Percentiles rank a stretch among this genome's conserved stretches.
phyloP scores from a whole-genome alignment of 176 grass and related monocot species.

The Triticum turgidum region DNA sequence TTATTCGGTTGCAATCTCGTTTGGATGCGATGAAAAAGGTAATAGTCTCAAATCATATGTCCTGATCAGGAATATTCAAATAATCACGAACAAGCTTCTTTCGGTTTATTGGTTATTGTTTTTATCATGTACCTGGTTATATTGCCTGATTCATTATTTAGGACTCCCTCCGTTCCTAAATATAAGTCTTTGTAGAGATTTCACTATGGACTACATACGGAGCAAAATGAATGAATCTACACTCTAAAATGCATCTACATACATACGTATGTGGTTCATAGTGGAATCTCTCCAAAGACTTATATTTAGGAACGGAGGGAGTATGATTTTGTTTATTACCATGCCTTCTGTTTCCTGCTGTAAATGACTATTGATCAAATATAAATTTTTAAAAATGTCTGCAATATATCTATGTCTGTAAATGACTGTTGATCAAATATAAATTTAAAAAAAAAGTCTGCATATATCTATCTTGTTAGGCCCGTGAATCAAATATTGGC shows the following conservation, averaged over 20 bases:
- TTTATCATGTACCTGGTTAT: not conserved
- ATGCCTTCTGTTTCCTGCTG: not conserved
- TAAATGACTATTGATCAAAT: not conserved
- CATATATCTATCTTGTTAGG: not conserved
- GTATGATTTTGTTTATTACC: not conserved
- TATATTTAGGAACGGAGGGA: no score
- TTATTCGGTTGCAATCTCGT: conserved; percentile 70
- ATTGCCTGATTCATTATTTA: not conserved
- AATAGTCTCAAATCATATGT: conserved; percentile 12
- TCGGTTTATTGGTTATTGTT: not conserved
- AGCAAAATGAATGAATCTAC: no score
- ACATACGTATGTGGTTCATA: no score
- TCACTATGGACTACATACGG: no score
- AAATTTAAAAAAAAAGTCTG: no score
- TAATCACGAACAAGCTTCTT: not conserved
- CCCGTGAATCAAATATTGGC: not conserved
- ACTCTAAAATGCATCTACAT: no score
- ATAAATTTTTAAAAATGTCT: not conserved
- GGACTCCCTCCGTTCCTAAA: no score
- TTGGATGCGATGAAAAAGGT: conserved; percentile 87
- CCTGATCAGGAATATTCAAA: not conserved
- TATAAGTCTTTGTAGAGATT: no score
- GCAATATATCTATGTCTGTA: not conserved
- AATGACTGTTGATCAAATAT: not conserved
- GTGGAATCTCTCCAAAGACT: no score